Conservation (phyloP, 805 yeast genomes). For the Vanderwaltozyma tropicalis region DNA sequence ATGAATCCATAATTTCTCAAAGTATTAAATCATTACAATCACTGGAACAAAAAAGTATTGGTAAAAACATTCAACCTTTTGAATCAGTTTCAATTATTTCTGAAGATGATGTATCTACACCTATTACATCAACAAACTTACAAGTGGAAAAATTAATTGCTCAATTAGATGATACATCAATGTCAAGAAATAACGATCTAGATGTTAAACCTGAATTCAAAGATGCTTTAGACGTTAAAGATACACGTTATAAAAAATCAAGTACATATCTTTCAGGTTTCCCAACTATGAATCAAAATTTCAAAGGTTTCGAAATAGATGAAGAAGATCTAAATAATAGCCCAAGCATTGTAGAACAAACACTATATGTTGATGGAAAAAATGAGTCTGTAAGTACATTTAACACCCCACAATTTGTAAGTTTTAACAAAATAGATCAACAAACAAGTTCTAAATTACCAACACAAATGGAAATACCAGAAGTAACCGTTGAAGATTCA, state of each 20-base stretch:
- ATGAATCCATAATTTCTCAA: not conserved
- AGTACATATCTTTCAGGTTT: constrained; percentile 28
- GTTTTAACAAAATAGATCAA: not conserved
- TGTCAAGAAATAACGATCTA: constrained; percentile 11
- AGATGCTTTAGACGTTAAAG: not conserved
- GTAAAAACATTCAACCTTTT: not conserved
- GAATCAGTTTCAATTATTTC: not conserved
- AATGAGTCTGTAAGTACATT: not conserved
- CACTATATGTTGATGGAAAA: not conserved
- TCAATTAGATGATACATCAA: constrained; percentile 22
- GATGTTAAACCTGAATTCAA: not conserved
- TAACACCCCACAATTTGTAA: not conserved
- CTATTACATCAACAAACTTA: constrained; percentile 8
- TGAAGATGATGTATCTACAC: not conserved
- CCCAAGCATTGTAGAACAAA: not conserved
- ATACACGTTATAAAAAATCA: constrained; percentile 18
- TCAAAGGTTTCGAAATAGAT: not conserved
- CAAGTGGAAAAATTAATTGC: constrained; percentile 25
- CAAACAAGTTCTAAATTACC: too few relatives aligned
- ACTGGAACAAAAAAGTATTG: not conserved
- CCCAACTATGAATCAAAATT: constrained; percentile 3
- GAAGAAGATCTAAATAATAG: not conserved
- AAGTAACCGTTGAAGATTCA: not conserved
- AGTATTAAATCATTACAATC: not conserved
- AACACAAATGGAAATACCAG: not conserved